Evolutionary conservation across 345 rosid genomes (phyloP), one percentile per base, ranked within the genome.

Genomic region (Aethionema arabicum): DNA sequence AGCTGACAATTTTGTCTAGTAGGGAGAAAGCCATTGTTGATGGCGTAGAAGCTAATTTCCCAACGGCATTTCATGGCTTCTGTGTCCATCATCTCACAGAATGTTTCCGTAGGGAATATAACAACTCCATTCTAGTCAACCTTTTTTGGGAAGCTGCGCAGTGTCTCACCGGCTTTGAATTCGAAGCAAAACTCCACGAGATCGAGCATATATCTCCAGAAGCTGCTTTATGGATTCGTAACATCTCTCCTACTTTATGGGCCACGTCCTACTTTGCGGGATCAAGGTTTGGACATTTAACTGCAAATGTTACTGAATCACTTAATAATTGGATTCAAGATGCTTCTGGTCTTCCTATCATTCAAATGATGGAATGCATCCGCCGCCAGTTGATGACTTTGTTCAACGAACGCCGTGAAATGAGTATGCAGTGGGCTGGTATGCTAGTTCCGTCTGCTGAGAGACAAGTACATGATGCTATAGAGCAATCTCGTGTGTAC

Each of bases 341-440:
- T 48, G 87, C 98, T 11, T 85, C 91, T 1, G 82, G 93, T 36
- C 93, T 85, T 78, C 96, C 96, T 7, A 82, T 92, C 58, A 83
- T 92, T 66, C 97, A 89, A 79, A 92, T 89, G 96, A 80, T 87
- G 93, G 98, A 89, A 66, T 80, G 83, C 72, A 86, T 92, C 60
- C 80, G 95, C 55, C 80, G 98, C 76, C 92, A 89, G 55, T 77
- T 92, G 13, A 89, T 92, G 96, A 85, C 85, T 32, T 70, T 85
- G 88, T 92, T 89, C 78, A 87, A 84, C 43, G 93, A 85, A 62
- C 87, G 95, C 41, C 85, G 93, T 12, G 98, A 89, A 77, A 68
- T 76, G 29, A 87, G 96, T 54, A 70, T 83, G 87, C 91, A 89
- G 58, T 92, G 98, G 96, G 69, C 87, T 41, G 81, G 86, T 38